Evolutionary conservation across 305 asterid genomes (phyloP).

Genomic region (Ilex paraguariensis): DNA sequence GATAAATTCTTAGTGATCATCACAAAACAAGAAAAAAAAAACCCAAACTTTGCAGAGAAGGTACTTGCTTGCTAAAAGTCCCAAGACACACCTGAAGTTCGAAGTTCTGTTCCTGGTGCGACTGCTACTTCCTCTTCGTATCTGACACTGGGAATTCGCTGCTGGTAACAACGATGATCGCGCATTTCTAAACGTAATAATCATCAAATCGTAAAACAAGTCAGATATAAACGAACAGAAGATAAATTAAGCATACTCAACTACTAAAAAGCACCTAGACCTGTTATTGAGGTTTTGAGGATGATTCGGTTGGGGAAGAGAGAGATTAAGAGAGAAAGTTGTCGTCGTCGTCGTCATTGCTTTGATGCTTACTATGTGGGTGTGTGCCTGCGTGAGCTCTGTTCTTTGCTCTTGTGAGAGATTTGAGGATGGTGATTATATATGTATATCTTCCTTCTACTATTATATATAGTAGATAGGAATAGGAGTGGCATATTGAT

Average conservation of each 20-base stretch:
- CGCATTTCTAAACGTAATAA: not conserved
- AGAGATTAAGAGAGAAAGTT: not conserved
- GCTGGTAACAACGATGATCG: constrained; percentile 16
- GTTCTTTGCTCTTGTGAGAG: not conserved
- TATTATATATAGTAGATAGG: too few species aligned
- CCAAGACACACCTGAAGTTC: constrained; percentile 30
- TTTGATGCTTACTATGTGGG: not conserved
- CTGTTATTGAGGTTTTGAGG: constrained; percentile 8
- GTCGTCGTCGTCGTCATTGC: not conserved
- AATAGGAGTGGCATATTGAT: too few species aligned
- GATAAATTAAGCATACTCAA: not conserved
- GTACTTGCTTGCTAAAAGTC: not conserved
- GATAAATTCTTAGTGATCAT: not conserved
- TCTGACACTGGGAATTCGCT: constrained; percentile 35
- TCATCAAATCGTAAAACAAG: constrained; percentile 12
- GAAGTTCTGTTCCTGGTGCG: constrained; percentile 25
- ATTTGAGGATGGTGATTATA: not conserved
- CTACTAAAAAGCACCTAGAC: not conserved
- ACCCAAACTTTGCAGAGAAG: not conserved
- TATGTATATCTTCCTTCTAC: not conserved
- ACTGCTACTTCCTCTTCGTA: constrained; percentile 19
- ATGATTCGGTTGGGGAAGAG: constrained; percentile 2
- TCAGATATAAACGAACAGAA: not conserved
- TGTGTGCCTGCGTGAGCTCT: not conserved
- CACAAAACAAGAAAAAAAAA: not conserved